A percentile compares a stretch with the other conserved stretches of the same genome.
These are phyloP conservation scores for Aspergillus caelatus DNA, from an alignment of 2,329 filamentous ascomycete genomes.

Conservation along the genomic window DNA sequence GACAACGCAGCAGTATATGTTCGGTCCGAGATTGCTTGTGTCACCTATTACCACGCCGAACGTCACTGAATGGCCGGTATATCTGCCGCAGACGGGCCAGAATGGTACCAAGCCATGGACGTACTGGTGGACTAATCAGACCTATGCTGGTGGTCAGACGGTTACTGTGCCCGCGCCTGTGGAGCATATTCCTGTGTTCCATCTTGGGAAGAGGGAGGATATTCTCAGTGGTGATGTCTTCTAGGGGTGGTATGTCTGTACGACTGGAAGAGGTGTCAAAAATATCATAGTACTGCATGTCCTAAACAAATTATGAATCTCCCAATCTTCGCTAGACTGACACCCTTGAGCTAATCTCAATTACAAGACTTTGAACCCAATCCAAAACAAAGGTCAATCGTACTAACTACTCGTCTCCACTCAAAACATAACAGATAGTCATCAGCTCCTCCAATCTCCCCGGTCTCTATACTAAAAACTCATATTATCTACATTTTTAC, in stretches of 20 bases:
- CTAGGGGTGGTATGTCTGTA: not conserved
- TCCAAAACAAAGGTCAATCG: not conserved
- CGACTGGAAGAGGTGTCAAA: no score
- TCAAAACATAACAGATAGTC: not conserved
- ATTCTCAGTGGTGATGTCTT: slow-evolving; percentile 58
- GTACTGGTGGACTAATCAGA: slow-evolving; percentile 46
- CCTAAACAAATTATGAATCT: not conserved
- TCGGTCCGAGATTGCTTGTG: slow-evolving; percentile 40
- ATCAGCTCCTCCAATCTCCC: not conserved
- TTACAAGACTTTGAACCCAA: not conserved
- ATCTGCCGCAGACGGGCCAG: slow-evolving; percentile 33
- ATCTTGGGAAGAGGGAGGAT: slow-evolving; percentile 69
- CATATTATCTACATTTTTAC: not conserved
- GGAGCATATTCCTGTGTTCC: slow-evolving; percentile 45
- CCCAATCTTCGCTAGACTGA: no score
- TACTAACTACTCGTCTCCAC: not conserved
- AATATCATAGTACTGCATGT: rapidly evolving
- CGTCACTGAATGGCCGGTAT: slow-evolving; percentile 40
- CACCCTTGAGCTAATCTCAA: not conserved
- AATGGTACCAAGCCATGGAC: slow-evolving; percentile 38
- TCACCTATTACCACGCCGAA: slow-evolving; percentile 40
- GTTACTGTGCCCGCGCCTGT: slow-evolving; percentile 39
- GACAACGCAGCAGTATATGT: slow-evolving; percentile 46
- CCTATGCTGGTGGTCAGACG: slow-evolving; percentile 41
- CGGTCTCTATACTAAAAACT: no score